These are phyloP conservation scores for Ganoderma sinense DNA, from an alignment of 1,284 basidiomycete genomes.

Conservation along the genomic window DNA sequence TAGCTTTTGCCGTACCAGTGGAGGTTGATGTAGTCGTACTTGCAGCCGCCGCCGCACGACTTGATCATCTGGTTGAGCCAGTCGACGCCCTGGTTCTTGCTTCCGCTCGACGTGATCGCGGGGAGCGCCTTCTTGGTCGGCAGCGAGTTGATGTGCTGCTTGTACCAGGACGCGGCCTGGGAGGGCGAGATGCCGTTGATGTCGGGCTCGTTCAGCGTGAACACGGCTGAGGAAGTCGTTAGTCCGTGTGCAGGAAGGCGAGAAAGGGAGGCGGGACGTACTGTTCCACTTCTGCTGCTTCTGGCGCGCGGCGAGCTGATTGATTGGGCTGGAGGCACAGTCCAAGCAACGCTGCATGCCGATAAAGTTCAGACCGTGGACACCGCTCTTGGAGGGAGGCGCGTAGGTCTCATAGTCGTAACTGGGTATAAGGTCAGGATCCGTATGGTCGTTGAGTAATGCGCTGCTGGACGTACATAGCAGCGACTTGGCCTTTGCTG, in stretches of 20 bases:
- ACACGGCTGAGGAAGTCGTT: not conserved
- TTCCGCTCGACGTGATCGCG: slow-evolving; percentile 3
- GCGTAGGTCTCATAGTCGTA: slow-evolving; percentile 7
- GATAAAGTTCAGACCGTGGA: not conserved
- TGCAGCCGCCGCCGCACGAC: not conserved
- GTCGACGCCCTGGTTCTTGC: slow-evolving; percentile 3
- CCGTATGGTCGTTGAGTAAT: too few relatives aligned
- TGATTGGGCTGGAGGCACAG: slow-evolving; percentile 5
- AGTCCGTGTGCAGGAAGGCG: too few relatives aligned
- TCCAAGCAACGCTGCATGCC: slow-evolving; percentile 7
- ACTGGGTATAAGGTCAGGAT: not conserved
- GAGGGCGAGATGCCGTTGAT: slow-evolving; percentile 4
- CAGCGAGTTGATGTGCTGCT: slow-evolving; percentile 8
- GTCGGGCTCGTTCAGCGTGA: slow-evolving; percentile 8
- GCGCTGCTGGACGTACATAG: not conserved
- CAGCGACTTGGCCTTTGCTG: not conserved
- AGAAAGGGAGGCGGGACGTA: not conserved
- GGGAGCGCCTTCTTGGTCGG: slow-evolving; percentile 6
- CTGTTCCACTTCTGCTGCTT: slow-evolving; percentile 5
- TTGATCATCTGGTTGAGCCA: slow-evolving; percentile 6
- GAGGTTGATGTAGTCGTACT: slow-evolving; percentile 6
- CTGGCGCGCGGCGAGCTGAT: not conserved
- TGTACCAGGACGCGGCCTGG: slow-evolving; percentile 5
- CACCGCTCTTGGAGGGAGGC: not conserved
- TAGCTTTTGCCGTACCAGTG: slow-evolving; percentile 3